Evolutionary conservation across 1,284 basidiomycete genomes (phyloP).

Genomic region (Afroboletus lepidellus): DNA sequence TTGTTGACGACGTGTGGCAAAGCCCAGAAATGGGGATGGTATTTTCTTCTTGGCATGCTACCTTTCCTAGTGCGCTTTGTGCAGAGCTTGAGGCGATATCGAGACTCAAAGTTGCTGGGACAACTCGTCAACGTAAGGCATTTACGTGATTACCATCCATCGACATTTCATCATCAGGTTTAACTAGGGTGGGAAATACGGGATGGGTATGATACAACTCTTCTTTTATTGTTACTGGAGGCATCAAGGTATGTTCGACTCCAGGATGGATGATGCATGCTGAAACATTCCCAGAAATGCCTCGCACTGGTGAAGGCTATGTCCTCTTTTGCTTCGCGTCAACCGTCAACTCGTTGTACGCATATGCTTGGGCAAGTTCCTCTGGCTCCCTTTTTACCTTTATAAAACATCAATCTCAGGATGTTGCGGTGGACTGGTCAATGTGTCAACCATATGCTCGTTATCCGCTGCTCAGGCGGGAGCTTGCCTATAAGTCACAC

Average conservation of each 20-base stretch:
- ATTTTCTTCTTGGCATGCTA: constrained; percentile 54
- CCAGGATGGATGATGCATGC: not conserved
- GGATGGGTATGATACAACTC: constrained; percentile 60
- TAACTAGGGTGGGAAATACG: constrained; percentile 77
- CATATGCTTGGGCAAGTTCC: constrained; percentile 69
- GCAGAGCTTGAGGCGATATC: constrained; percentile 86
- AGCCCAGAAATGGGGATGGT: constrained; percentile 51
- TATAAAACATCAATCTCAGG: constrained; percentile 41
- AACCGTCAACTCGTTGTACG: constrained; percentile 67
- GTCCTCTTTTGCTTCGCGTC: constrained; percentile 65
- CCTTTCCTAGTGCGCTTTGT: constrained; percentile 76
- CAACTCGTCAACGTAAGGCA: constrained; percentile 84
- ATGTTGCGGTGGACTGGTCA: constrained; percentile 80
- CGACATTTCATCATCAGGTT: constrained; percentile 6
- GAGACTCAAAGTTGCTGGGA: constrained; percentile 68
- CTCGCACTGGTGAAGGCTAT: constrained; percentile 49
- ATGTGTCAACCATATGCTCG: constrained; percentile 59
- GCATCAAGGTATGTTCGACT: constrained; percentile 29
- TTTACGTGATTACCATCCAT: constrained; percentile 7
- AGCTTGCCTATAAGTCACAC: constrained; percentile 68
- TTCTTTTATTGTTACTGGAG: constrained; percentile 76
- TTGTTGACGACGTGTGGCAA: constrained; percentile 19
- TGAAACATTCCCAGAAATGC: constrained; percentile 16
- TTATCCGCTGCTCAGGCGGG: constrained; percentile 69
- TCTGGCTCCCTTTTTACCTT: not conserved